phyloP scores from a whole-genome alignment of 495 filamentous ascomycete species.

The Annulohypoxylon moriforme region DNA sequence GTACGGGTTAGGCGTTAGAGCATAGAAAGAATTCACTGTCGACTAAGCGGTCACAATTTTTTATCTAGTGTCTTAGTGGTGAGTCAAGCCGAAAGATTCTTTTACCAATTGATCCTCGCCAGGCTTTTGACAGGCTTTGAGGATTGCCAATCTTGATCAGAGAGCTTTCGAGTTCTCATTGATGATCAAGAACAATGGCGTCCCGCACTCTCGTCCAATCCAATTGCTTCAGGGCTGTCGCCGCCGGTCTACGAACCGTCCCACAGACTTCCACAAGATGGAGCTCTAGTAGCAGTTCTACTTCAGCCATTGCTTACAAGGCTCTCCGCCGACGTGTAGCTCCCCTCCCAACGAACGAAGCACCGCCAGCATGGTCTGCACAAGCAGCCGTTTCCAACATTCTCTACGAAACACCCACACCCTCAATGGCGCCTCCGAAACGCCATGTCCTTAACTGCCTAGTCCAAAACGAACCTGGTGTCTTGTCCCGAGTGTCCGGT shows the following conservation, averaged over 20 bases:
- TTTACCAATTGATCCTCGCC: conserved; percentile 40
- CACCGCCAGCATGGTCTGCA: conserved; percentile 87
- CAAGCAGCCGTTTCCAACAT: conserved; percentile 96
- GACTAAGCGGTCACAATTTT: conserved; percentile 36
- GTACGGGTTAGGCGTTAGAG: no score
- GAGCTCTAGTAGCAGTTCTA: conserved; percentile 70
- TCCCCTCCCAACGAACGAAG: conserved; percentile 79
- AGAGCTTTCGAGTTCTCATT: conserved; percentile 43
- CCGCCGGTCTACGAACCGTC: conserved; percentile 25
- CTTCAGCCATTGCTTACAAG: conserved; percentile 96
- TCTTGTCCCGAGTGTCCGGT: conserved; percentile 93
- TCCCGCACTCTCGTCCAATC: conserved; percentile 55
- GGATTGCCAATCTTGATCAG: conserved; percentile 36
- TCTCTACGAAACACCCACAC: conserved; percentile 95
- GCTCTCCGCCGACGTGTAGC: conserved; percentile 89
- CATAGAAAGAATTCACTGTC: conserved; percentile 14
- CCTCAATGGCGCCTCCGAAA: conserved; percentile 85
- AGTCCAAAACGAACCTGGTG: conserved; percentile 98
- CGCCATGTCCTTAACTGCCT: conserved; percentile 97
- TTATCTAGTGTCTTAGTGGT: conserved; percentile 15
- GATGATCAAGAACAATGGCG: conserved; percentile 55
- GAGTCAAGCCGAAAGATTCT: conserved; percentile 36
- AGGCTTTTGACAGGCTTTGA: conserved; percentile 30
- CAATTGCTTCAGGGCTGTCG: conserved; percentile 49
- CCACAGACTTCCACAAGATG: conserved; percentile 45